Evolutionary conservation across 768 basidiomycete species (phyloP), one percentile per base, ranked within the genome.

Genomic region (Cyclocybe cylindracea): DNA sequence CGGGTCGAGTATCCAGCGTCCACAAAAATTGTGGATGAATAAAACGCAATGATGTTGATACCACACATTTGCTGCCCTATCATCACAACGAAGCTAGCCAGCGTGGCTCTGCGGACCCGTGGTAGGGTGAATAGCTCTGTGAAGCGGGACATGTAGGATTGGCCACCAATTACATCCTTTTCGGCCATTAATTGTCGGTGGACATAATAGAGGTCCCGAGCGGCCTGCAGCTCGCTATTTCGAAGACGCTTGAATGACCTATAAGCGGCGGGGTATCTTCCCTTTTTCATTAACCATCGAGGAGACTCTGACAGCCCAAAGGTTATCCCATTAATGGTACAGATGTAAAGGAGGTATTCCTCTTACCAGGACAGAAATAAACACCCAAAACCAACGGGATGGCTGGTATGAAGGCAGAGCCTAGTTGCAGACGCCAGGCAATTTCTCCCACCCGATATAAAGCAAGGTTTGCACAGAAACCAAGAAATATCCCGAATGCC

Each of bases 1-100:
- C 73, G 73, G 14, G 75, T 62, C 5, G 66, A 70, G 64, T 82
- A 84, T 33, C 78, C 78, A 0, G 86, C 82, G 10, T 74, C 37
- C 5, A 73, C 56, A 66, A 93, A 91, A 66, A 92, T 78, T 34
- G 76, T 82, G 2, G 86, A 86, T 1, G 86, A 87, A 66, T 91
- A 91, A 72, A 88, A 92, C 3, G 88, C 85, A 61, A 69, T 70
- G 58, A 83, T 83, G 66, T 89, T 89, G 66, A 90, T 82, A 47
- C 87, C 88, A 62, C 86, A 87, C 75, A 89, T 86, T 67, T 90
- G 87, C 60, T 90, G 89, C 19, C 78, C 78, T 59, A 91, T 84
- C 77, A 78, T 75, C 38, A 78, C 76, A n/a, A 77, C 73, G 48
- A 72, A 77, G 50, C 72, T 73, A 5, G 72, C 76, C 16, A 77